A percentile compares a stretch with the other conserved stretches of the same genome.
Conservation (phyloP, 1,284 basidiomycete species). For the Ceratobasidium sp. region DNA sequence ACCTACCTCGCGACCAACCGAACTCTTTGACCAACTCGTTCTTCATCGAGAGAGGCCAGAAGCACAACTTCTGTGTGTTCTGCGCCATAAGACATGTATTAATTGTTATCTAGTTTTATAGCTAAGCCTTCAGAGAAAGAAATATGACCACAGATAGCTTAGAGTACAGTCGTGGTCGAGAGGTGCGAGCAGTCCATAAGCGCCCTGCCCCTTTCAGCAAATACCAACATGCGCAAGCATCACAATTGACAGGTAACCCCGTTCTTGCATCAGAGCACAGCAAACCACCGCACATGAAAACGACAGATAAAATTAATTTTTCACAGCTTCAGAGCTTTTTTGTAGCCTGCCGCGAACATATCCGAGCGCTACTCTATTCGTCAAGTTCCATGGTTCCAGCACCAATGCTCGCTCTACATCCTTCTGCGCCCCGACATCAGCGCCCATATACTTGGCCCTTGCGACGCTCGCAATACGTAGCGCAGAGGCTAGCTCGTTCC, state of each 20-base stretch:
- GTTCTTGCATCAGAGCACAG: too few relatives aligned
- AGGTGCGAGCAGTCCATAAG: too few relatives aligned
- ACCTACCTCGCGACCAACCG: slow-evolving; percentile 29
- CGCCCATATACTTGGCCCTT: slow-evolving; percentile 48
- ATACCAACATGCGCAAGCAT: neutral
- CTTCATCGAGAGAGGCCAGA: neutral
- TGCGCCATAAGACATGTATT: neutral
- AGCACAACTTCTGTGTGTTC: slow-evolving; percentile 1
- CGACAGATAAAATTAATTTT: slow-evolving; percentile 24
- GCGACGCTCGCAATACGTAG: slow-evolving; percentile 57
- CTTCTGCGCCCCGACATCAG: slow-evolving; percentile 44
- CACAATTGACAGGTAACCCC: neutral
- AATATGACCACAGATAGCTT: too few relatives aligned
- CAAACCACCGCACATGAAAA: too few relatives aligned
- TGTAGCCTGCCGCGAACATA: slow-evolving; percentile 54
- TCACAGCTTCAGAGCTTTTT: slow-evolving; percentile 3
- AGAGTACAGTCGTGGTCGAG: slow-evolving; percentile 18
- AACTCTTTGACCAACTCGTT: slow-evolving; percentile 18
- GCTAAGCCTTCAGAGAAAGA: too few relatives aligned
- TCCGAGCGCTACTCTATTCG: slow-evolving; percentile 67
- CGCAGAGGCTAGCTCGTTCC: slow-evolving; percentile 50
- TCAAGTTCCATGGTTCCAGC: slow-evolving; percentile 66
- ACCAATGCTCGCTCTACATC: slow-evolving; percentile 71
- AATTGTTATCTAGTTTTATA: too few relatives aligned
- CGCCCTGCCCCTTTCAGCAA: neutral